Conservation (phyloP, 495 filamentous ascomycete genomes). For the Podospora pseudoanserina region DNA sequence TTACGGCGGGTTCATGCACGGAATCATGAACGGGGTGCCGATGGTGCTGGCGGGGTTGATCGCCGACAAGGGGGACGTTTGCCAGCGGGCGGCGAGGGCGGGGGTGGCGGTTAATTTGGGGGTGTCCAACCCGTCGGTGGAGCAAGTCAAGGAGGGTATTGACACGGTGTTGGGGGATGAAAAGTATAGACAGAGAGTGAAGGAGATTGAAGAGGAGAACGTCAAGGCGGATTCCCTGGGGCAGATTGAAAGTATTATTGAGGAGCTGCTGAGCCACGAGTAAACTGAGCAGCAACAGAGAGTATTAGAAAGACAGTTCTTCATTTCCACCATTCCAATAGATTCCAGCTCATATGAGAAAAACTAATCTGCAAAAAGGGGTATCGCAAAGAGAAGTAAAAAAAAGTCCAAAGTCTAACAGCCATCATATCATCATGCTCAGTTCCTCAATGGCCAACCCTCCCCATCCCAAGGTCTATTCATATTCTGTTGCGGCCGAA, state of each 20-base stretch:
- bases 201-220: slow-evolving; percentile 27
- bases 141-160: slow-evolving; percentile 27
- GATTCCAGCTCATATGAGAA: not conserved
- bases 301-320: too few species aligned
- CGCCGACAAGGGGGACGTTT: slow-evolving; percentile 40
- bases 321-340: not conserved
- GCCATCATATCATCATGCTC: not conserved
- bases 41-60: slow-evolving; percentile 39
- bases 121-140: slow-evolving; percentile 20
- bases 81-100: slow-evolving; percentile 29
- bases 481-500: not conserved
- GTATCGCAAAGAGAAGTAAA: not conserved
- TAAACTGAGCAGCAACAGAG: not conserved
- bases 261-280: slow-evolving; percentile 6
- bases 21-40: slow-evolving; percentile 37
- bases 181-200: slow-evolving; percentile 15
- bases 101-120: slow-evolving; percentile 37
- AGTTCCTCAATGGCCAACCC: not conserved
- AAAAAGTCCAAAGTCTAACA: not conserved
- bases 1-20: slow-evolving; percentile 40
- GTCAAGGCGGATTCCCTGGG: slow-evolving; percentile 16
- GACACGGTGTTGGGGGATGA: slow-evolving; percentile 26
- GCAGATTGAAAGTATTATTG: slow-evolving; percentile 14
- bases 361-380: not conserved
- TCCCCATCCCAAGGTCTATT: not conserved